Conservation (phyloP, 371 early-diverging fungal species). For the Amoeboradix gromovi region DNA sequence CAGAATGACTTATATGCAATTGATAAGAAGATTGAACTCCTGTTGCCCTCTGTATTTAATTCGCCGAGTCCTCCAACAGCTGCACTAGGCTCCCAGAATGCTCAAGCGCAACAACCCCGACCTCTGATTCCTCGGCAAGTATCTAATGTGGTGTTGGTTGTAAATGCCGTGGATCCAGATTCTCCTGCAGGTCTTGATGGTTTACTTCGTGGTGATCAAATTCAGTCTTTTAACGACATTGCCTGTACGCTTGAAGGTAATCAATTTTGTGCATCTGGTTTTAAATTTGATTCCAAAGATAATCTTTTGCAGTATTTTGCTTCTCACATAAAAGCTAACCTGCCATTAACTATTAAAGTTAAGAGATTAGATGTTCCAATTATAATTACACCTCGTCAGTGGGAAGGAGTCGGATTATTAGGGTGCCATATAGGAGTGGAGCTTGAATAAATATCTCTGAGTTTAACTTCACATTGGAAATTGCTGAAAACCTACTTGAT, state of each 20-base stretch:
- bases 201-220: background rate
- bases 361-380: background rate
- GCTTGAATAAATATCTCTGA: too few relatives aligned
- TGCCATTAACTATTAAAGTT: background rate
- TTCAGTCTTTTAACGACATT: background rate
- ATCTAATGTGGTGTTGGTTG: background rate
- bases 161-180: background rate
- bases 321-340: background rate
- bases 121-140: too few relatives aligned
- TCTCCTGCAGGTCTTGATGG: background rate
- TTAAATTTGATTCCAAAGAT: background rate
- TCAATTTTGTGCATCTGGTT: background rate
- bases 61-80: background rate
- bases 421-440: background rate
- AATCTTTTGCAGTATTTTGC: background rate
- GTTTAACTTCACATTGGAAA: too few relatives aligned
- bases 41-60: background rate
- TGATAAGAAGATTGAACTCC: background rate
- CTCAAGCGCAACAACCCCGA: background rate
- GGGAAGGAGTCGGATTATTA: background rate
- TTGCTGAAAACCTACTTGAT: too few relatives aligned
- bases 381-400: background rate
- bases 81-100: too few relatives aligned
- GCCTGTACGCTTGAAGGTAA: background rate
- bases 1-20: background rate